Conservation (phyloP, 306 rosid genomes). For the Cicer pinnatifidum region DNA sequence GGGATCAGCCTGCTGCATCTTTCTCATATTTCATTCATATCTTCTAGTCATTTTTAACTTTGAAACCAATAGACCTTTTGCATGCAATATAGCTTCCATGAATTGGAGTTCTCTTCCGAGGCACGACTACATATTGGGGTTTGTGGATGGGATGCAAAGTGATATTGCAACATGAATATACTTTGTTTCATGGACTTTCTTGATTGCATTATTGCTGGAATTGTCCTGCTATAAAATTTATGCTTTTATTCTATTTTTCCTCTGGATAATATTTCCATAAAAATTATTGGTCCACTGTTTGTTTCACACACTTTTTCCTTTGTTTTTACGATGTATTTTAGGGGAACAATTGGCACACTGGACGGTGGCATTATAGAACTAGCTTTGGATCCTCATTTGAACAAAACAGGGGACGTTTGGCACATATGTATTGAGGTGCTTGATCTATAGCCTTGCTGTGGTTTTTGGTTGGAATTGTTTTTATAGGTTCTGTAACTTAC, state of each 20-base stretch:
- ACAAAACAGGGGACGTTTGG: slow-evolving; percentile 96
- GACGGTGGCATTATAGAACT: slow-evolving; percentile 71
- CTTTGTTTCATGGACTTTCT: slow-evolving; percentile 28
- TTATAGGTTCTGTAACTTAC: slow-evolving; percentile 27
- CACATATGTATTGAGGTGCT: slow-evolving; percentile 86
- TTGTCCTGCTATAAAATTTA: slow-evolving; percentile 12
- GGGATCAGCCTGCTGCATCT: slow-evolving; percentile 18
- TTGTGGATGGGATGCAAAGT: slow-evolving; percentile 28
- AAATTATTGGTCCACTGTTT: slow-evolving; percentile 6
- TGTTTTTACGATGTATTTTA: slow-evolving; percentile 41
- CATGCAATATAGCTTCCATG: slow-evolving; percentile 10
- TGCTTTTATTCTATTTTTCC: neutral
- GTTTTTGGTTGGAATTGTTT: slow-evolving; percentile 36
- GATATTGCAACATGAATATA: slow-evolving; percentile 9
- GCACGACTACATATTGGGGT: slow-evolving; percentile 25
- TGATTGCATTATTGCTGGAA: slow-evolving; percentile 21
- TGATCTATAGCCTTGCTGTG: slow-evolving; percentile 11
- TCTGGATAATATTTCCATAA: neutral
- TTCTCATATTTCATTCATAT: slow-evolving; percentile 25
- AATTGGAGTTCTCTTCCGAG: slow-evolving; percentile 26
- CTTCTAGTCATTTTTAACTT: slow-evolving; percentile 13
- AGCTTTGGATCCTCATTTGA: slow-evolving; percentile 71
- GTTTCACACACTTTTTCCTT: slow-evolving; percentile 32
- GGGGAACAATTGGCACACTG: slow-evolving; percentile 50
- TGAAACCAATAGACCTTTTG: slow-evolving; percentile 3